Conservation (phyloP, 179 eudicot species). For the Drosera spatulata region DNA sequence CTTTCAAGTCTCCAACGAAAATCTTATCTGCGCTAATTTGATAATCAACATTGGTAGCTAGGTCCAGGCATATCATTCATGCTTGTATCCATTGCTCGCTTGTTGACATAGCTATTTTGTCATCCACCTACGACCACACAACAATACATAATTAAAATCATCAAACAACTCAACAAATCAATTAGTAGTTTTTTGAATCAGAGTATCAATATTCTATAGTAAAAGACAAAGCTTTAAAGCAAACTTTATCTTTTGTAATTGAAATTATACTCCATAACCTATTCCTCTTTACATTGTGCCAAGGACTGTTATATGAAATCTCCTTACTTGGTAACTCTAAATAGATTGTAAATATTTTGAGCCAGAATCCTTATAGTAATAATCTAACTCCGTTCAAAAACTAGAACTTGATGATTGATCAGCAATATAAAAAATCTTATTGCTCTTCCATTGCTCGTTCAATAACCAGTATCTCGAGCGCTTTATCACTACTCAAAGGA, state of each 20-base stretch:
- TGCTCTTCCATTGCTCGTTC: slow-evolving; percentile 41
- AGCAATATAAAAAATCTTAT: slow-evolving; percentile 18
- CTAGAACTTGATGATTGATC: background rate
- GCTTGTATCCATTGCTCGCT: slow-evolving; percentile 30
- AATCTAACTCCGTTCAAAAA: too few species aligned
- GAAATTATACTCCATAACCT: too few species aligned
- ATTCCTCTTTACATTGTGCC: too few species aligned
- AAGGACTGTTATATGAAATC: too few species aligned
- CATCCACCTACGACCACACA: slow-evolving; percentile 87
- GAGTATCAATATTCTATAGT: background rate
- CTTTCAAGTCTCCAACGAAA: slow-evolving; percentile 84
- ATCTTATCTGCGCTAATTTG: slow-evolving; percentile 59
- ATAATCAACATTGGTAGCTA: slow-evolving; percentile 9
- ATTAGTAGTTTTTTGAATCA: background rate
- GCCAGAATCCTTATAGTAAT: too few species aligned
- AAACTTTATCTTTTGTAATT: too few species aligned
- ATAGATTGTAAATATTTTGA: background rate
- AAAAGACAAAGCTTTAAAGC: too few species aligned
- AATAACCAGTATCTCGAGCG: slow-evolving; percentile 48
- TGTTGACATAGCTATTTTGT: slow-evolving; percentile 72
- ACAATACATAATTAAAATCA: background rate
- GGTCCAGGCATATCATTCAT: slow-evolving; percentile 16
- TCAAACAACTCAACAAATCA: background rate
- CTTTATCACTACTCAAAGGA: slow-evolving; percentile 33
- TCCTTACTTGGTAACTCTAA: too few species aligned